phyloP scores from a whole-genome alignment of 192 early-diverging fungal species.

The Pecoramyces ruminantium region DNA sequence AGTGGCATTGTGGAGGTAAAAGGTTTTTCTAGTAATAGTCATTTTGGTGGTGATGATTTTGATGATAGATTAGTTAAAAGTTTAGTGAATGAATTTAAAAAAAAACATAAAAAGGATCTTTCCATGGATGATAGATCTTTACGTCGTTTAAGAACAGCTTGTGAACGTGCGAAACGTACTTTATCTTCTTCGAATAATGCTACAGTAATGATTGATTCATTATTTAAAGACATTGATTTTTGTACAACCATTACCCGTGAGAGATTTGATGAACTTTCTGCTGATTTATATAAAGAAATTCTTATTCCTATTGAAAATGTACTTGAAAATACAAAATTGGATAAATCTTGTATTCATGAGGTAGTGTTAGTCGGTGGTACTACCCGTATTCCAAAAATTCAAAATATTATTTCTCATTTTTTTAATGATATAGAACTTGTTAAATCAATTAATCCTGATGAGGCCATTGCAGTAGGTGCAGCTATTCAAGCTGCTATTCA shows the following conservation, averaged over 20 bases:
- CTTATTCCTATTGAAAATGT: conserved; percentile 93
- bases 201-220: conserved; percentile 87
- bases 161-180: conserved; percentile 93
- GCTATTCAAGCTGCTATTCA: conserved; percentile 95
- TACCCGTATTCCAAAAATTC: conserved; percentile 98
- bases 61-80: conserved; percentile 94
- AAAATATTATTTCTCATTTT: conserved; percentile 93
- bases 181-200: conserved; percentile 86
- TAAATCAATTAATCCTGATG: conserved; percentile 93
- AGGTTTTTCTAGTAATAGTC: conserved; percentile 94
- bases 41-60: conserved; percentile 98
- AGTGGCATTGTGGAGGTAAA: conserved; percentile 95
- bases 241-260: conserved; percentile 95
- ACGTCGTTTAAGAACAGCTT: conserved; percentile 89
- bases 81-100: conserved; percentile 91
- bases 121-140: conserved; percentile 73
- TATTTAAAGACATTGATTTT: conserved; percentile 94
- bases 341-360: conserved; percentile 76
- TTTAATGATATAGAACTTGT: conserved; percentile 98
- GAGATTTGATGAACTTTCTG: conserved; percentile 96
- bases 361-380: conserved; percentile 97
- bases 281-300: conserved; percentile 85
- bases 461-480: conserved; percentile 96
- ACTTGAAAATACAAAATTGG: conserved; percentile 86
- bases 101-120: conserved; percentile 93